phyloP scores from a whole-genome alignment of 106 monocot species.

The Amphibolis antarctica region DNA sequence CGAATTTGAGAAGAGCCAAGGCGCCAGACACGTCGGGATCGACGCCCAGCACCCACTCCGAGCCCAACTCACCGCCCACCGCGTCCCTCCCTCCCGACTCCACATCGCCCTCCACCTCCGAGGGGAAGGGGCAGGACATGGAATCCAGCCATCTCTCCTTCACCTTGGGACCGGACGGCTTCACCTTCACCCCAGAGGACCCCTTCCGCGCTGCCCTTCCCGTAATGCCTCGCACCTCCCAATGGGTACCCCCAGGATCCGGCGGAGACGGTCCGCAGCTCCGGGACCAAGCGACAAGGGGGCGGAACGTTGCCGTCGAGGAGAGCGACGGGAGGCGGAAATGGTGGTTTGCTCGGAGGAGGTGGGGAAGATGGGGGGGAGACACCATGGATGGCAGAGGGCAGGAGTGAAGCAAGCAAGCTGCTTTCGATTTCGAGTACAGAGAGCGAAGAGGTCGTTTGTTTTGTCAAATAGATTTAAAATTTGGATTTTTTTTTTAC shows the following conservation, averaged over 20 bases:
- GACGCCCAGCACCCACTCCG: conserved; percentile 56
- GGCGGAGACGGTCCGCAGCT: neutral
- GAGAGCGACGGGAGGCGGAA: neutral
- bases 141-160: conserved; percentile 60
- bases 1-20: conserved; percentile 44
- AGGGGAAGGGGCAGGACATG: conserved; percentile 37
- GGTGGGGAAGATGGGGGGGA: neutral
- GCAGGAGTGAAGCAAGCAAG: no score
- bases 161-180: conserved; percentile 1
- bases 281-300: neutral
- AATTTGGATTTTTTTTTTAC: no score
- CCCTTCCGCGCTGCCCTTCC: neutral
- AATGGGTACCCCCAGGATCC: neutral
- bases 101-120: neutral
- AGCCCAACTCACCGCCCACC: neutral
- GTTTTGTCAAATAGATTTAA: no score
- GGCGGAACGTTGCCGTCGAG: neutral
- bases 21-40: conserved; percentile 77
- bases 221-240: neutral
- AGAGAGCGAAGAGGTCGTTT: no score
- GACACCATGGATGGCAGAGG: no score
- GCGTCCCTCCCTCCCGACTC: conserved; percentile 1
- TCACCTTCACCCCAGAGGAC: neutral
- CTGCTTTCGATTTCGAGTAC: no score
- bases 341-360: neutral